These are phyloP conservation scores for Gamarada debralockiae DNA, from an alignment of 495 filamentous ascomycete genomes.

Conservation along the genomic window DNA sequence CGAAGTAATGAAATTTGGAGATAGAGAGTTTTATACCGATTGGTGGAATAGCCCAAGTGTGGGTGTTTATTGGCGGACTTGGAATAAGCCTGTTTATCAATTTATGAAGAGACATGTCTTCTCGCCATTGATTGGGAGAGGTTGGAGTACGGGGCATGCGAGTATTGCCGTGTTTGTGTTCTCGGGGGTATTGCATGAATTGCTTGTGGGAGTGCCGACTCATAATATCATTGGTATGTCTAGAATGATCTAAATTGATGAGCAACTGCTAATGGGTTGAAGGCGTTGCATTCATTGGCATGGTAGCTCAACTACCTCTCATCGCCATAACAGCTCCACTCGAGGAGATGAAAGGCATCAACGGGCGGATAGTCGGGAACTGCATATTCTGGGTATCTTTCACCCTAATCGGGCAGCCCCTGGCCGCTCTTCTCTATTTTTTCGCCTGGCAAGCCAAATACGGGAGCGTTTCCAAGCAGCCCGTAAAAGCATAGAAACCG, in stretches of 20 bases:
- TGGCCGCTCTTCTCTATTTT: conserved; percentile 88
- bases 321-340: conserved; percentile 75
- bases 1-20: conserved; percentile 84
- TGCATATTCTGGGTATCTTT: conserved; percentile 95
- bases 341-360: conserved; percentile 69
- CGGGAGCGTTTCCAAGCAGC: conserved; percentile 54
- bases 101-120: conserved; percentile 96
- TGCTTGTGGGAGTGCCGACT: conserved; percentile 91
- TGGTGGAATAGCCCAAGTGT: conserved; percentile 95
- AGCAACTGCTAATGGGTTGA: conserved; percentile 12
- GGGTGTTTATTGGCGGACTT: conserved; percentile 88
- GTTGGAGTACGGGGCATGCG: conserved; percentile 63
- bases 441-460: conserved; percentile 99
- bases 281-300: conserved; percentile 81
- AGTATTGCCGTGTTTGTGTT: conserved; percentile 79
- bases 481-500: background rate
- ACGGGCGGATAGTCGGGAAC: conserved; percentile 78
- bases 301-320: conserved; percentile 88
- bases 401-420: conserved; percentile 87
- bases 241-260: background rate
- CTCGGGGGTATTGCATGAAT: conserved; percentile 83
- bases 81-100: conserved; percentile 95
- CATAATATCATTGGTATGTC: conserved; percentile 81
- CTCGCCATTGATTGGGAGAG: conserved; percentile 76
- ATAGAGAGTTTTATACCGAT: conserved; percentile 90